Evolutionary conservation across 306 rosid genomes (phyloP), one percentile per base, ranked within the genome.

Genomic region (Begonia loranthoides): DNA sequence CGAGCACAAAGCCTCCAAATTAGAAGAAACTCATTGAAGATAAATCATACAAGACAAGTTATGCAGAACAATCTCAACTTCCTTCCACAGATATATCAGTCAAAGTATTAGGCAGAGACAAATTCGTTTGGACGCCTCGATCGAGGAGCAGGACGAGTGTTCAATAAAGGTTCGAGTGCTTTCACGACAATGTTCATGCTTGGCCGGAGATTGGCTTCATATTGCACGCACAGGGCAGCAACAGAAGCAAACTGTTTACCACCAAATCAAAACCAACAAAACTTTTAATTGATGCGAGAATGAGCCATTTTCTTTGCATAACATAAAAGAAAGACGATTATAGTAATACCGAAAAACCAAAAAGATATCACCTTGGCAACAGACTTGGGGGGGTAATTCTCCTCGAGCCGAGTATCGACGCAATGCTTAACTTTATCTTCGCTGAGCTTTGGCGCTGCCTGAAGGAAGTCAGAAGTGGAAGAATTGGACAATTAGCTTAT

Each of bases 351-450:
- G 22, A 28, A 4, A 1, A 28, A 6, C 21, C 10, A 15, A 16
- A 47, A 8, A n/a, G n/a, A 47, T 78, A 43, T 43, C 47, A 85
- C 95, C 95, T 85, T 86, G 61, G 87, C 87, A 58, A 72, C 84
- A 60, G 92, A 78, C 75, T 81, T 85, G 24, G 82, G 68, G 49
- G 93, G 88, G 73, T 76, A 86, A 5, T 82, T 83, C 9, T 78
- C 87, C 57, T 55, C 65, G 33, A 86, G 53, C 68, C 79, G 79
- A 50, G 66, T 64, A 79, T 86, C 95, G 59, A 77, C 83, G 58
- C 95, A 85, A 56, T 61, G 87, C 69, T 74, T 79, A 67, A 85
- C 95, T 73, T 85, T 85, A 52, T 85, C 92, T 62, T 85, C 95
- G 66, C 84, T 73, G 56, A 85, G 87, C 73, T 61, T 76, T 28